Evolutionary conservation across 805 yeast species (phyloP).

Genomic region (Debaryomyces maramus): DNA sequence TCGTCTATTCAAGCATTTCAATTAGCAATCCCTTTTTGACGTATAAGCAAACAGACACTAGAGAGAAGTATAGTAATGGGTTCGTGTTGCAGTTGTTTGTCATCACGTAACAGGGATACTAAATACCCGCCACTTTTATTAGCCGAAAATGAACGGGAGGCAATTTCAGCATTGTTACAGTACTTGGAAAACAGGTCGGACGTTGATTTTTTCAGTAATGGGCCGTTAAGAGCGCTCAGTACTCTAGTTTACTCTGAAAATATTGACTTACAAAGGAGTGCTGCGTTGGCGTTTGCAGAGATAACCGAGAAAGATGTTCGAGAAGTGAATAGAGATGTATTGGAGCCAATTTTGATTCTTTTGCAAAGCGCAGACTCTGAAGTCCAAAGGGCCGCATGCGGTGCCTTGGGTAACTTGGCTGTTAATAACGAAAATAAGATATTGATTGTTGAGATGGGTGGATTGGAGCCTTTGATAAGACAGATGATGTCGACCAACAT

Average conservation of each 20-base stretch:
- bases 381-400: slow-evolving; percentile 98
- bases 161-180: slow-evolving; percentile 85
- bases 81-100: slow-evolving; percentile 42
- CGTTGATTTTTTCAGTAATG: slow-evolving; percentile 84
- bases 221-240: slow-evolving; percentile 84
- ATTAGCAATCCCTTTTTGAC: no score
- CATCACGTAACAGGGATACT: slow-evolving; percentile 50
- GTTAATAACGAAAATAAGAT: slow-evolving; percentile 94
- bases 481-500: slow-evolving; percentile 97
- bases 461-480: slow-evolving; percentile 90
- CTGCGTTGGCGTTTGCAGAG: slow-evolving; percentile 97
- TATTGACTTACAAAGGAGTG: slow-evolving; percentile 91
- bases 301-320: slow-evolving; percentile 95
- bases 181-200: slow-evolving; percentile 85
- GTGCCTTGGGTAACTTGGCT: slow-evolving; percentile 97
- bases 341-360: slow-evolving; percentile 88
- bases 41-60: no score
- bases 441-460: slow-evolving; percentile 96
- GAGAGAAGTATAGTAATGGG: no score
- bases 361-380: slow-evolving; percentile 88
- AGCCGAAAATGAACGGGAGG: slow-evolving; percentile 96
- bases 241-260: slow-evolving; percentile 94
- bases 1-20: no score
- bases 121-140: slow-evolving; percentile 71
- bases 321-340: slow-evolving; percentile 84